phyloP scores from a whole-genome alignment of 2,329 filamentous ascomycete species.

The Scedosporium minutisporum region DNA sequence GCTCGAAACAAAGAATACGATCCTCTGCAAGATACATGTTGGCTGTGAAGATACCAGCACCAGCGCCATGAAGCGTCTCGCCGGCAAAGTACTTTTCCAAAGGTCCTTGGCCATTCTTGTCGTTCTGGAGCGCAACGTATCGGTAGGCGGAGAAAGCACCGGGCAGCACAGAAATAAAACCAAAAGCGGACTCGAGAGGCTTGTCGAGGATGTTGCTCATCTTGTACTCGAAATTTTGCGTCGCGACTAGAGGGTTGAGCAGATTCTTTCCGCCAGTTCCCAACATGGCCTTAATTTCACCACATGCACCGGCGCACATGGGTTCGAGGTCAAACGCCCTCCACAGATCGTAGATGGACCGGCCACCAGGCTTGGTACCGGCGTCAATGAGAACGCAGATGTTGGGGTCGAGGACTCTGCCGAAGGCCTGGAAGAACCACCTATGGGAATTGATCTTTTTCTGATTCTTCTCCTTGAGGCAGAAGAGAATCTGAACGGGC shows the following conservation, averaged over 20 bases:
- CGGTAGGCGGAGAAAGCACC: conserved; percentile 98
- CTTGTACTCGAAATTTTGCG: conserved; percentile 99
- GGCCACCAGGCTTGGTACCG: conserved; percentile 85
- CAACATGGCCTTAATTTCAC: conserved; percentile 98
- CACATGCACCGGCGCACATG: conserved; percentile 94
- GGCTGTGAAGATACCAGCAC: conserved; percentile 91
- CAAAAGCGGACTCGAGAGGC: conserved; percentile 91
- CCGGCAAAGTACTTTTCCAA: conserved; percentile 95
- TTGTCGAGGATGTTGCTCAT: conserved; percentile 99
- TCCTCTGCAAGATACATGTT: conserved; percentile 99
- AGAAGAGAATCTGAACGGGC: conserved; percentile 94
- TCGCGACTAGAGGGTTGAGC: conserved; percentile 85
- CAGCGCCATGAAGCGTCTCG: conserved; percentile 87
- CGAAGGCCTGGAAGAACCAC: conserved; percentile 99
- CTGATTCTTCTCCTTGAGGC: conserved; percentile 98
- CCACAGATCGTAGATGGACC: conserved; percentile 97
- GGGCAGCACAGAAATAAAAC: conserved; percentile 92
- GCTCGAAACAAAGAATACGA: conserved; percentile 96
- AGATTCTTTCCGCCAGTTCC: conserved; percentile 75
- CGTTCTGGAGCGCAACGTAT: conserved; percentile 89
- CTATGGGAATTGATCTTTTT: conserved; percentile 99
- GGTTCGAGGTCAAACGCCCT: conserved; percentile 97
- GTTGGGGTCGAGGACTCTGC: conserved; percentile 82
- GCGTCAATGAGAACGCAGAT: conserved; percentile 95
- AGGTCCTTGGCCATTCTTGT: conserved; percentile 86